phyloP scores from a whole-genome alignment of 2,329 filamentous ascomycete species.

The Zymoseptoria passerinii region DNA sequence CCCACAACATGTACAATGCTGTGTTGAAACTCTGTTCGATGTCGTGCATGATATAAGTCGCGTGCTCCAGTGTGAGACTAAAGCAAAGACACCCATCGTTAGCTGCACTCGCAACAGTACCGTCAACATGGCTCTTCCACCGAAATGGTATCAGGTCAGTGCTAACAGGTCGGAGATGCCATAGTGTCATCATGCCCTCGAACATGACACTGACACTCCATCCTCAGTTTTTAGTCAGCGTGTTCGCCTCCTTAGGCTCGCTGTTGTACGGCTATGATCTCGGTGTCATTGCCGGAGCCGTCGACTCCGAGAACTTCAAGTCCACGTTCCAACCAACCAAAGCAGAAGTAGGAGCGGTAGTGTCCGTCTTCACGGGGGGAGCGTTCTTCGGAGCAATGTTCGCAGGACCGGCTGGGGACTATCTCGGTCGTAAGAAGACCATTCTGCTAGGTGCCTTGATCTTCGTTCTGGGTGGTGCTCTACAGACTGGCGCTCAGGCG shows the following conservation, averaged over 20 bases:
- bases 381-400: constrained; percentile 62
- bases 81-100: not conserved
- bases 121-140: constrained; percentile 44
- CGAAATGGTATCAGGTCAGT: constrained; percentile 47
- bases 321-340: constrained; percentile 33
- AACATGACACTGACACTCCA: not conserved
- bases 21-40: too few species aligned
- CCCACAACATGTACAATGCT: not conserved
- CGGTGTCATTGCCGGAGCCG: constrained; percentile 52
- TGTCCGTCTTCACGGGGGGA: constrained; percentile 68
- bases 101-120: not conserved
- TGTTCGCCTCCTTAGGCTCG: constrained; percentile 52
- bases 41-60: not conserved
- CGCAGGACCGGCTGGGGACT: constrained; percentile 57
- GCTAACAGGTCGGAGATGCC: not conserved
- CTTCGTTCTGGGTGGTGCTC: constrained; percentile 62
- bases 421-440: constrained; percentile 59
- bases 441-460: constrained; percentile 63
- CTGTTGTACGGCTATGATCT: constrained; percentile 51
- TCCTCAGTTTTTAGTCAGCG: constrained; percentile 46
- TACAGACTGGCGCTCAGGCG: constrained; percentile 60
- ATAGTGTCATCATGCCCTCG: not conserved
- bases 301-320: constrained; percentile 38
- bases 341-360: constrained; percentile 53
- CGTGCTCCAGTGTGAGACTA: not conserved